Percentiles rank a stretch among this genome's conserved stretches.
Evolutionary conservation across 768 basidiomycete genomes (phyloP).

Genomic region (Termitomyces titanicus): DNA sequence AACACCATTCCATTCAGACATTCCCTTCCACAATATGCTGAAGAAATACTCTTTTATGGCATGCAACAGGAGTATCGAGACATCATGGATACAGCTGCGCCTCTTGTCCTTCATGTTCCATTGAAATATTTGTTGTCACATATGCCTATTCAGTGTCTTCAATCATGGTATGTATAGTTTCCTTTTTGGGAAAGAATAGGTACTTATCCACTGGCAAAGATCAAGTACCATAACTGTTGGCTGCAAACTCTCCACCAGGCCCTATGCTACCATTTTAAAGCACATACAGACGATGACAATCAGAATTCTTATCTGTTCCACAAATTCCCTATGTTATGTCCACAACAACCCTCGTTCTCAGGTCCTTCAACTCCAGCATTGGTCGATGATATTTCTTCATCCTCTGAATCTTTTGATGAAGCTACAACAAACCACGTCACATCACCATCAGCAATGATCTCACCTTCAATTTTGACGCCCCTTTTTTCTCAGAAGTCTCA

Average conservation of each 20-base stretch:
- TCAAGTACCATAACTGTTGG: slow-evolving; percentile 8
- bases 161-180: slow-evolving; percentile 4
- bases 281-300: not conserved
- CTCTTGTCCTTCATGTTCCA: slow-evolving; percentile 4
- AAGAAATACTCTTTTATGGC: slow-evolving; percentile 5
- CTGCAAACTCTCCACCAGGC: not conserved
- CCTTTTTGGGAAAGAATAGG: not conserved
- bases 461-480: no score
- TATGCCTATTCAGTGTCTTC: not conserved
- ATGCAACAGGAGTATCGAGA: slow-evolving; percentile 9
- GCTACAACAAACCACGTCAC: no score
- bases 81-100: slow-evolving; percentile 6
- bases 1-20: not conserved
- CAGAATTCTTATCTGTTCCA: not conserved
- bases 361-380: not conserved
- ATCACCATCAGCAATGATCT: no score
- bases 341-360: not conserved
- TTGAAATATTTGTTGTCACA: not conserved
- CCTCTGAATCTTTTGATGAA: not conserved
- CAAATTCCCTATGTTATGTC: not conserved
- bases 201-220: not conserved
- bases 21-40: slow-evolving; percentile 1
- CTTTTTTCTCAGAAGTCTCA: no score
- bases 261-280: not conserved
- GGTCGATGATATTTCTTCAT: no score